These are phyloP conservation scores for Cardiospermum halicacabum DNA, from an alignment of 345 rosid genomes.

Conservation along the genomic window DNA sequence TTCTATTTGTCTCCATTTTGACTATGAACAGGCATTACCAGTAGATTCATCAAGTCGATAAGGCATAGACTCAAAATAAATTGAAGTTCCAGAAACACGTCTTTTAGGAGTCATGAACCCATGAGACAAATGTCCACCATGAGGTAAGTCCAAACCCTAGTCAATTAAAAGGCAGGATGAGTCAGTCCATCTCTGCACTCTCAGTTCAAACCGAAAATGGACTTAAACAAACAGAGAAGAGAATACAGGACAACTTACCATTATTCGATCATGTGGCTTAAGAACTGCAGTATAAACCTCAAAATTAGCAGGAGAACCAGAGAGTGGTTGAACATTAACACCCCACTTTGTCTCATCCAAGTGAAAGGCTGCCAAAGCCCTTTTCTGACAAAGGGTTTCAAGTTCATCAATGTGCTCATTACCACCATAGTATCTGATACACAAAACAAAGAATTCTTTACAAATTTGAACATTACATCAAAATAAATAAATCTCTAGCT, in stretches of 20 bases:
- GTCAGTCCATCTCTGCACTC: slow-evolving; percentile 8
- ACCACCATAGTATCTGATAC: slow-evolving; percentile 84
- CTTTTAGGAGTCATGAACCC: slow-evolving; percentile 96
- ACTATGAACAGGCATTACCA: slow-evolving; percentile 36
- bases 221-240: neutral
- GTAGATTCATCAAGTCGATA: slow-evolving; percentile 88
- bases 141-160: slow-evolving; percentile 90
- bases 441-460: neutral
- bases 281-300: slow-evolving; percentile 92
- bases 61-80: slow-evolving; percentile 94
- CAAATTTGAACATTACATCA: neutral
- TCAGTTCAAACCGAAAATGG: neutral
- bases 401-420: slow-evolving; percentile 85
- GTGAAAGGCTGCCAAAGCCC: slow-evolving; percentile 78
- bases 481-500: neutral
- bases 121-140: slow-evolving; percentile 92
- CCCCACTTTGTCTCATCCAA: slow-evolving; percentile 80
- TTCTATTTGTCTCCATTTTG: neutral
- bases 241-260: slow-evolving; percentile 36
- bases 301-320: slow-evolving; percentile 97
- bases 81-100: slow-evolving; percentile 89
- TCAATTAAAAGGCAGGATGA: slow-evolving; percentile 11
- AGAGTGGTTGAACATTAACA: slow-evolving; percentile 90
- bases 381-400: slow-evolving; percentile 80
- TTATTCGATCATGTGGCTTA: slow-evolving; percentile 82